Percentiles rank a stretch among this genome's conserved stretches.
These are phyloP conservation scores for Tetradesmus lagerheimii DNA, from an alignment of 139 green algal species.

Conservation along the genomic window DNA sequence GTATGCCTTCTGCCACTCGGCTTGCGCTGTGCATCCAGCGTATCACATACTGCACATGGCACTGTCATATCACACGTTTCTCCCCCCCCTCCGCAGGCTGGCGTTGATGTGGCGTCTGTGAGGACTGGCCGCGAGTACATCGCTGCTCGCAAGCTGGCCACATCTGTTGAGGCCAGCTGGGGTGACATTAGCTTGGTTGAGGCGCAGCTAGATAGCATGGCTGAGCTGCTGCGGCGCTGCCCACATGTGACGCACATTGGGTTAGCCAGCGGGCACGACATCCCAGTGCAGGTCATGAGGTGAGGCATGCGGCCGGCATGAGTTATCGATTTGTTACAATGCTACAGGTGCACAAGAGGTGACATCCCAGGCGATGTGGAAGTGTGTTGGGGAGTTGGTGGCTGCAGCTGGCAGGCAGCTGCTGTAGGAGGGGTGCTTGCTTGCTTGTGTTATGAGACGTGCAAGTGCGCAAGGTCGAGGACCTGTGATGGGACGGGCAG, in stretches of 20 bases:
- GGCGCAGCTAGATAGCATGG: constrained; percentile 26
- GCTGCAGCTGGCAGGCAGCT: neutral
- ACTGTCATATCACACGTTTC: neutral
- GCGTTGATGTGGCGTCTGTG: neutral
- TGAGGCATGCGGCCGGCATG: neutral
- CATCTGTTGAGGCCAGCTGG: constrained; percentile 22
- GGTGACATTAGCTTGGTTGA: constrained; percentile 42
- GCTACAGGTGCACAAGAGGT: no score
- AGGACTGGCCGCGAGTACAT: constrained; percentile 14
- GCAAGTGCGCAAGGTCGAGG: no score
- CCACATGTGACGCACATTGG: constrained; percentile 35
- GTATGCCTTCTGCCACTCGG: no score
- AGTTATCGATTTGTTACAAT: no score
- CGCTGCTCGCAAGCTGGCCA: neutral
- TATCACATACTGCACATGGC: no score
- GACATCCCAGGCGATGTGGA: no score
- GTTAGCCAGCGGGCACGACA: constrained; percentile 45
- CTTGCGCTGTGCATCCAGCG: no score
- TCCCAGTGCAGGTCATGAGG: constrained; percentile 34
- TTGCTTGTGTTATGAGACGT: no score
- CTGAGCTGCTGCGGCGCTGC: constrained; percentile 38
- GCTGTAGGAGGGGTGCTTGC: no score
- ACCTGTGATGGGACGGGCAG: no score
- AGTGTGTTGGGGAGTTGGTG: no score
- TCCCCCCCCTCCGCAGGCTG: neutral